These are phyloP conservation scores for Pseudohyphozyma bogoriensis DNA, from an alignment of 768 basidiomycete genomes.

Conservation along the genomic window DNA sequence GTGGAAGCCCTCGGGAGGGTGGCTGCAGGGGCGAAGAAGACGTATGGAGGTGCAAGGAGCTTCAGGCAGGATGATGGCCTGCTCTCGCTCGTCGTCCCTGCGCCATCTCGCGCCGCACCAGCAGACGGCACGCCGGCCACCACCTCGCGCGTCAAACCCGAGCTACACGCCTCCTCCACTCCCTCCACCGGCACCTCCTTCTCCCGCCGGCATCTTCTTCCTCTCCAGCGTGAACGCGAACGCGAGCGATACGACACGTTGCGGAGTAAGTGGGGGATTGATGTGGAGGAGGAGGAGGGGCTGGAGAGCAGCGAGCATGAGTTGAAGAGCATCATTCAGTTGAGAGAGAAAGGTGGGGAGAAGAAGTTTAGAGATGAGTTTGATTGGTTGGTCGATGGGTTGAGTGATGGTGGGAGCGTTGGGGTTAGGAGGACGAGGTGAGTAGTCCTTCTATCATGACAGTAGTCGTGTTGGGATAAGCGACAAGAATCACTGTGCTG, in stretches of 20 bases:
- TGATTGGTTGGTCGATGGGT: constrained; percentile 23
- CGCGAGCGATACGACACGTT: constrained; percentile 5
- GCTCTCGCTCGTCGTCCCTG: neutral
- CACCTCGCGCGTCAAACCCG: neutral
- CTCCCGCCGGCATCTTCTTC: too few species aligned
- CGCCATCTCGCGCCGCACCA: neutral
- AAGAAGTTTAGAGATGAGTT: constrained; percentile 28
- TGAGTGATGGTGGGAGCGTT: constrained; percentile 4
- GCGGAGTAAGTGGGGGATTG: constrained; percentile 15
- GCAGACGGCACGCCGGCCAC: neutral
- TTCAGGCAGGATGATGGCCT: constrained; percentile 6
- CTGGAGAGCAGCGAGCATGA: constrained; percentile 2
- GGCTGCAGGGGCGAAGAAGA: neutral
- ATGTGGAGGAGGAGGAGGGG: constrained; percentile 8
- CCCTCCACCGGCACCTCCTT: constrained; percentile 5
- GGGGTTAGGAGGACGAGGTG: constrained; percentile 23
- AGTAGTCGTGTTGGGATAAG: neutral
- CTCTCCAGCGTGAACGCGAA: too few species aligned
- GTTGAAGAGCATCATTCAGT: constrained; percentile 12
- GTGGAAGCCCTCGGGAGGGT: neutral
- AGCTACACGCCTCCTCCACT: neutral
- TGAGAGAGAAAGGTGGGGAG: constrained; percentile 26
- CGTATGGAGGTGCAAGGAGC: constrained; percentile 14
- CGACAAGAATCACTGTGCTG: too few species aligned
- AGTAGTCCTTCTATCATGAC: neutral